Base-by-base conservation (phyloP, 1,284 basidiomycete species). In the Pseudozyma thailandica region DNA sequence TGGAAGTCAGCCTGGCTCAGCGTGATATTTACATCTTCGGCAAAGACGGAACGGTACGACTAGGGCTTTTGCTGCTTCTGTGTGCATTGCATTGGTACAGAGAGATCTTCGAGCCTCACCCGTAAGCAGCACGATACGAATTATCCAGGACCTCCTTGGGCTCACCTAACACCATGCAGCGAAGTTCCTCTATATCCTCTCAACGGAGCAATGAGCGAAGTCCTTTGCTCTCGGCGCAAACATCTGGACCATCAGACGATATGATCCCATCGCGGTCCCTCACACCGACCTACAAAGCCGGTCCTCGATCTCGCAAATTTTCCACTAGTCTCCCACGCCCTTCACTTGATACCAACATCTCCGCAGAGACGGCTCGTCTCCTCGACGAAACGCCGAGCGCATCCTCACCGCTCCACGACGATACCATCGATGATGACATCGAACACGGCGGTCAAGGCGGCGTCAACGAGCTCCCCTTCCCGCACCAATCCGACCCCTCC, bases 381-480 rank as follows among this genome's bases (percentile, higher is more conserved):
- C 53, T 66, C 28, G 49, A 52, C 13, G 37, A 49, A 8, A 45
- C 49, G 2, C 45, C 39, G 1, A 27, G 42, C 13, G 10, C 23
- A 5, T 48, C 56, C 6, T 20, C 50, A 3, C 35, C 13, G 20
- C 41, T 42, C 16, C 43, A 35, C 30, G 26, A 16, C 21, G 21
- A 44, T 4, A 21, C 28, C 15, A 16, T 7, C 33, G n/a, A 35
- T 15, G 23, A 26, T 28, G 60, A 70, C 20, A 45, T 58, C 31
- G 55, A 70, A 33, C 56, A 45, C 8, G 50, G 51, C 27, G 52
- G 44, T 25, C 30, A 44, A 9, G n/a, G n/a, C n/a, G n/a, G n/a
- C n/a, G 33, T 33, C 42, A 62, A 66, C 21, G 50, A 62, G 27
- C 50, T 72, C 1, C 70, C 70, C 3, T 75, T 73, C 27, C 70